phyloP scores from a whole-genome alignment of 768 basidiomycete genomes.

The Bullera alba region DNA sequence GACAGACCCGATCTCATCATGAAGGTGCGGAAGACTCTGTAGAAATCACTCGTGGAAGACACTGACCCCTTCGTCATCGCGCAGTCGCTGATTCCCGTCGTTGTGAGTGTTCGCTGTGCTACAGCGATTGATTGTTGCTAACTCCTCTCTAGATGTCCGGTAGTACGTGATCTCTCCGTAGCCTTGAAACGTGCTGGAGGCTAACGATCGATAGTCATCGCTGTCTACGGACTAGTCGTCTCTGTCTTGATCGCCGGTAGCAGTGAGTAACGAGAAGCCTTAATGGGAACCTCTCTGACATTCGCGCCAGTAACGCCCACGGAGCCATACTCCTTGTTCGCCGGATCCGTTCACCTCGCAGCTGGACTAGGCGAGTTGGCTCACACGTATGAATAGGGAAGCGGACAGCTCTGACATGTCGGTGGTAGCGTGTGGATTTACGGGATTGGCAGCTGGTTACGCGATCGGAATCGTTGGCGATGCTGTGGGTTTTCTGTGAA shows the following conservation, averaged over 20 bases:
- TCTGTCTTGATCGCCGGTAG: slow-evolving; percentile 80
- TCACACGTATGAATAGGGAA: neutral
- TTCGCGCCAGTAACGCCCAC: slow-evolving; percentile 54
- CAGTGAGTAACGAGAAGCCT: slow-evolving; percentile 47
- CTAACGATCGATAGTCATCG: slow-evolving; percentile 55
- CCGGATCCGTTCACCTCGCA: slow-evolving; percentile 85
- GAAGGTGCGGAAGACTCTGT: slow-evolving; percentile 59
- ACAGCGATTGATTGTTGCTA: slow-evolving; percentile 1
- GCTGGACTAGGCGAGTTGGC: slow-evolving; percentile 58
- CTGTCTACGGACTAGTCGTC: slow-evolving; percentile 93
- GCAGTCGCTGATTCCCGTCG: slow-evolving; percentile 91
- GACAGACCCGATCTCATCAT: slow-evolving; percentile 82
- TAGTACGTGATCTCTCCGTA: slow-evolving; percentile 46
- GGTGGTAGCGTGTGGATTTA: slow-evolving; percentile 78
- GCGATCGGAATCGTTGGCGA: slow-evolving; percentile 93
- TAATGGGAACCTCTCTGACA: slow-evolving; percentile 4
- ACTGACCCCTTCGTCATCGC: neutral
- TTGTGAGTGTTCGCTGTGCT: slow-evolving; percentile 48
- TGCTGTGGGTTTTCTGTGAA: slow-evolving; percentile 57
- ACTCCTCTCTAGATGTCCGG: slow-evolving; percentile 65
- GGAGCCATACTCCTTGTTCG: slow-evolving; percentile 68
- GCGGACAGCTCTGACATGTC: neutral
- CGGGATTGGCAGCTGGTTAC: slow-evolving; percentile 86
- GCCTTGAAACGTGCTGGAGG: neutral
- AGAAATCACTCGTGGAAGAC: neutral